Evolutionary conservation across 2,329 filamentous ascomycete genomes (phyloP).

Genomic region (Ophiostoma quercus): DNA sequence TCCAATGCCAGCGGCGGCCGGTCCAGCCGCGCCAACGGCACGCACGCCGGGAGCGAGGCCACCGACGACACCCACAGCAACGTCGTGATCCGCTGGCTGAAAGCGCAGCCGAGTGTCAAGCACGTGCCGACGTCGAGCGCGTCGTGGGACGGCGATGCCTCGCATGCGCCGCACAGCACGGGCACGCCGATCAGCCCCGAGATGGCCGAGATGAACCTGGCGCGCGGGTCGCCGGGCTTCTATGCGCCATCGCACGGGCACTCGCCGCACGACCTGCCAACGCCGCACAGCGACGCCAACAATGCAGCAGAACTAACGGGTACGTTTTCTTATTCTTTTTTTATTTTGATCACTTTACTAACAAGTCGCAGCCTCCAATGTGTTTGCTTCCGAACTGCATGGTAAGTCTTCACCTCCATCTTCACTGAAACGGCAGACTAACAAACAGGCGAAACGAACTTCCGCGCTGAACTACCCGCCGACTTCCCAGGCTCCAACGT

Average conservation of each 20-base stretch:
- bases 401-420: background rate
- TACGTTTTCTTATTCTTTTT: slow-evolving; percentile 32
- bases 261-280: background rate
- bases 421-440: background rate
- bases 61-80: slow-evolving; percentile 45
- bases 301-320: slow-evolving; percentile 46
- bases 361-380: background rate
- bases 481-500: slow-evolving; percentile 33
- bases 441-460: slow-evolving; percentile 36
- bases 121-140: slow-evolving; percentile 45
- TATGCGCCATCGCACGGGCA: slow-evolving; percentile 33
- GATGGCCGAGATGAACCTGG: slow-evolving; percentile 31
- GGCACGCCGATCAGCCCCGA: slow-evolving; percentile 36
- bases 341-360: background rate
- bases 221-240: background rate
- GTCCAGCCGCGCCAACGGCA: slow-evolving; percentile 29
- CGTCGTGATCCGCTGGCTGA: slow-evolving; percentile 50
- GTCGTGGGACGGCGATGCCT: slow-evolving; percentile 29
- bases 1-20: slow-evolving; percentile 11
- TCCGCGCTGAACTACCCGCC: slow-evolving; percentile 43
- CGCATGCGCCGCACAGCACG: slow-evolving; percentile 8
- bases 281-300: slow-evolving; percentile 37
- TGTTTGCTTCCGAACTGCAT: background rate
- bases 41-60: slow-evolving; percentile 36
- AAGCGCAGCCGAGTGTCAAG: slow-evolving; percentile 38